These are phyloP conservation scores for Inosperma sp. DNA, from an alignment of 768 basidiomycete genomes.

Conservation along the genomic window DNA sequence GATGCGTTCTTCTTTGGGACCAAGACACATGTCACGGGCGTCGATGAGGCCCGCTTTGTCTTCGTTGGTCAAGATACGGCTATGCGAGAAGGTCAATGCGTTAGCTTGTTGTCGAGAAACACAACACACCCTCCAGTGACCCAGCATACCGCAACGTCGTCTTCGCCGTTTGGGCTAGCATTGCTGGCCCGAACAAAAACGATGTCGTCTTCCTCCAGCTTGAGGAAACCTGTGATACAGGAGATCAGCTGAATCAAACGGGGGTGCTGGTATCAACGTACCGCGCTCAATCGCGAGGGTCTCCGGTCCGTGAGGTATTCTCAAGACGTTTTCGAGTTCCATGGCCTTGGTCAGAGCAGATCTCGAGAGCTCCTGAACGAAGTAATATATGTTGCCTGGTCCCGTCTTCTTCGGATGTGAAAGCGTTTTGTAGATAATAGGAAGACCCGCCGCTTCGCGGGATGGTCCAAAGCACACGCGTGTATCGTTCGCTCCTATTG, in stretches of 20 bases:
- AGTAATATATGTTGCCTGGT: constrained; percentile 1
- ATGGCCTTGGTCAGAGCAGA: background rate
- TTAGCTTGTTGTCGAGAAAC: background rate
- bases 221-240: background rate
- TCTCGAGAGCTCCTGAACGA: background rate
- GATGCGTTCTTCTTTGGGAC: background rate
- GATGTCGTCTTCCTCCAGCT: constrained; percentile 1
- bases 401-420: background rate
- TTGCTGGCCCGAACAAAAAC: background rate
- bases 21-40: background rate
- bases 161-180: background rate
- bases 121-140: background rate
- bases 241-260: background rate
- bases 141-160: constrained; percentile 2
- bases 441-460: too few relatives aligned
- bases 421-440: background rate
- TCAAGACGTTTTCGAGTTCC: background rate
- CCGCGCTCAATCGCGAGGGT: background rate
- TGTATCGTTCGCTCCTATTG: too few relatives aligned
- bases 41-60: background rate
- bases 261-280: background rate
- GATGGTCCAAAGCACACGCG: too few relatives aligned
- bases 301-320: constrained; percentile 1
- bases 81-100: background rate
- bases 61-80: background rate